Evolutionary conservation across 306 rosid species (phyloP), one percentile per base, ranked within the genome.

Genomic region (Heteromeles arbutifolia): DNA sequence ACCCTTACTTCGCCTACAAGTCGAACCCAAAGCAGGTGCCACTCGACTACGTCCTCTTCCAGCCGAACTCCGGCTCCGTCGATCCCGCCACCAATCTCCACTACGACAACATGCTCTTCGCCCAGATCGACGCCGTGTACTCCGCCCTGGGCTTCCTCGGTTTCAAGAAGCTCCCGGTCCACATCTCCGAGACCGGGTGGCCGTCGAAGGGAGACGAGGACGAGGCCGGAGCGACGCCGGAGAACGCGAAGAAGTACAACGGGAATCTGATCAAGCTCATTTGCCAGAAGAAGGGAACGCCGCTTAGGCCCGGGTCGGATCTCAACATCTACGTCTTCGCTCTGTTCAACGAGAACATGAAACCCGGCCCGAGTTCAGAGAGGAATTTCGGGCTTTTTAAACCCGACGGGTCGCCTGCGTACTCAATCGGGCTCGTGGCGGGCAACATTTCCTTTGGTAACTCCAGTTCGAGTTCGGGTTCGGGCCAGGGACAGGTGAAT

Each of bases 131-230:
- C 44, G 99, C 98, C 0, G 98, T 96, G 3, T 89, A 96, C 61
- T 80, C 90, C 0, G 99, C 97, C 5, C 77, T 96, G 0, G 86
- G 58, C 1, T 37, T 86, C 0, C 22, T 89, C 8, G 99, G 97
- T 2, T 96, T 74, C 75, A 85, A 79, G 61, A 92, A 92, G 50
- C 79, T 92, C 1, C 82, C 93, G 4, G 96, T 96, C n/a, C 98
- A 96, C 57, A 92, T 96, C 5, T 96, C 99, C 0, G 99, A 96
- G 77, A 96, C 99, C 0, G 99, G 99, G 4, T 96, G 99, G 99
- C 99, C 99, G 1, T 96, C 99, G 0, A 96, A 86, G 9, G 98
- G 99, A n/a, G 99, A 96, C 48, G 80, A 63, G 1, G 89, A 96
- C 68, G 99, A 96, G 70, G 85, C 85, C 4, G 99, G 99, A 28